Conservation (phyloP, 352 stramenopile species). For the Pythium dissimile region DNA sequence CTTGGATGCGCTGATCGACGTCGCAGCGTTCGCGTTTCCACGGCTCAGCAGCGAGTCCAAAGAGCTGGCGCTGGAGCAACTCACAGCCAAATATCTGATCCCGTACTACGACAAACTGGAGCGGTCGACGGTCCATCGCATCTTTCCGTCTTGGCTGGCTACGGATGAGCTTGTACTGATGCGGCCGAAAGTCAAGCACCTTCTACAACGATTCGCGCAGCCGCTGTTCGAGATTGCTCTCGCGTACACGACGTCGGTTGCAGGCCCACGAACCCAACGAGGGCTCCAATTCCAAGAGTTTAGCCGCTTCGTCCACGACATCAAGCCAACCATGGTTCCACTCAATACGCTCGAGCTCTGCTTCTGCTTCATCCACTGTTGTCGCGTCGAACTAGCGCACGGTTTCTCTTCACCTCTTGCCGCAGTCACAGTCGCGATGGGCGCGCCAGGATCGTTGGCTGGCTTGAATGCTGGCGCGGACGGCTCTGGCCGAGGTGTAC, state of each 20-base stretch:
- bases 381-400: conserved; percentile 23
- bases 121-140: not conserved
- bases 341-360: conserved; percentile 43
- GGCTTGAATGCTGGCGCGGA: conserved; percentile 1
- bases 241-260: conserved; percentile 45
- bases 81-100: conserved; percentile 35
- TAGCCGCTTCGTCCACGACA: conserved; percentile 40
- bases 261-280: conserved; percentile 21
- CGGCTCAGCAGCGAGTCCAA: conserved; percentile 23
- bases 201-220: conserved; percentile 43
- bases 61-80: conserved; percentile 35
- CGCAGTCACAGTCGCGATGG: not conserved
- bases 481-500: not conserved
- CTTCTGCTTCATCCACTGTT: conserved; percentile 57
- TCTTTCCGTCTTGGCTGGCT: conserved; percentile 33
- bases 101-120: conserved; percentile 28
- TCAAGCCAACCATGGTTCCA: conserved; percentile 39
- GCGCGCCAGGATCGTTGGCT: not conserved
- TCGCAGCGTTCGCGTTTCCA: conserved; percentile 39
- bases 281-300: conserved; percentile 54
- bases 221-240: conserved; percentile 37
- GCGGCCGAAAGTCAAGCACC: conserved; percentile 20
- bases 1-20: conserved; percentile 53
- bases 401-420: not conserved
- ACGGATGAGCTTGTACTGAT: conserved; percentile 33